Evolutionary conservation across 176 grass and related monocot genomes (phyloP), one percentile per base, ranked within the genome.

Genomic region (Hordeum marinum): DNA sequence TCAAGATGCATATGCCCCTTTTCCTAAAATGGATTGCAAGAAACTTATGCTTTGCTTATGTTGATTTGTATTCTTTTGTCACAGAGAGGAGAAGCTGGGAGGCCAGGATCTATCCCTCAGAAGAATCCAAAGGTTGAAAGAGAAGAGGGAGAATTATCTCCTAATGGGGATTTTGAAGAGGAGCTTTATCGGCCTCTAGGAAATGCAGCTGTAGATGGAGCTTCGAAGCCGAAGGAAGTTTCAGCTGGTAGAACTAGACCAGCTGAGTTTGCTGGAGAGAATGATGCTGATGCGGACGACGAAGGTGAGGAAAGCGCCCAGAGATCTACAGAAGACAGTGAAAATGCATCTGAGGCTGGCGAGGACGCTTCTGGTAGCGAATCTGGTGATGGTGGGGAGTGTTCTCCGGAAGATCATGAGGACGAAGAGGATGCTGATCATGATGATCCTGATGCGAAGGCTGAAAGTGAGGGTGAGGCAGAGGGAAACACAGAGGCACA

Each of bases 91-190:
- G 68, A 84, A 60, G 65, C 29, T 61, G 48, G 76, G 20, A 78
- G 68, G 43, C 55, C 77, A 87, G 57, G 60, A 40, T 46, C 63
- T 66, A 66, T 45, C 29, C 46, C 62, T 17, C 79, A 70, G 61
- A 79, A 71, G 34, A 79, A 65, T 55, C 35, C 45, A 63, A 90
- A 83, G 65, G 85, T 90, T 72, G 90, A 94, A 84, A 93, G 89
- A 86, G 91, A 93, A 74, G 94, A 96, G 68, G 89, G 94, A n/a
- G 92, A 94, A 69, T 90, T 94, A 68, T 92, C 85, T 62, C 90
- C 92, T 72, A 94, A 89, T 85, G 88, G 83, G 50, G 78, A 92
- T 88, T 84, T 92, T 55, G 88, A 81, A 69, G 87, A 81, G 78
- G 62, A 91, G 9, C 88, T 83, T 88, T 88, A 87, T 85, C 72